phyloP scores from a whole-genome alignment of 1,284 basidiomycete genomes.

The Pascua guehoae region DNA sequence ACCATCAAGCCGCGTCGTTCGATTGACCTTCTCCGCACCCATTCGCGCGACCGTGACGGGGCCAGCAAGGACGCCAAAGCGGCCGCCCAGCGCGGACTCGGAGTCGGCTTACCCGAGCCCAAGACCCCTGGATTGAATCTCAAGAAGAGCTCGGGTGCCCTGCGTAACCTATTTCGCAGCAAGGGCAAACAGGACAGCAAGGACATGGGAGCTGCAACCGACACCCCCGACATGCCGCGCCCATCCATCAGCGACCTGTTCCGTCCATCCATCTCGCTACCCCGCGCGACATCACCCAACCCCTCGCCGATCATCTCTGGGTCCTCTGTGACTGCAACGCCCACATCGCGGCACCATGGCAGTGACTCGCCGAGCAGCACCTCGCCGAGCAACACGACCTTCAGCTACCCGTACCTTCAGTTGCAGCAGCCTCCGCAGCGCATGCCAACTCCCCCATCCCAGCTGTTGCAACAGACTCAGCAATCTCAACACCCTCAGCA shows the following conservation, averaged over 20 bases:
- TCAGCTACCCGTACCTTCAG: too few relatives aligned
- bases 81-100: constrained; percentile 24
- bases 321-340: too few relatives aligned
- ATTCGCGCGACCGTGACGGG: constrained; percentile 14
- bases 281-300: background rate
- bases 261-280: constrained; percentile 3
- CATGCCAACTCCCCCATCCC: background rate
- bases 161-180: constrained; percentile 46
- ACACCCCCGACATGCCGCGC: constrained; percentile 21
- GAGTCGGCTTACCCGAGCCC: constrained; percentile 19
- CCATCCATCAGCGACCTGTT: constrained; percentile 7
- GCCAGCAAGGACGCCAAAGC: constrained; percentile 32
- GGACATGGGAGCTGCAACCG: constrained; percentile 47
- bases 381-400: background rate
- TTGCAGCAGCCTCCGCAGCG: too few relatives aligned
- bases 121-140: constrained; percentile 33
- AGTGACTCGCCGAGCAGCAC: background rate
- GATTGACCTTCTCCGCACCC: constrained; percentile 21
- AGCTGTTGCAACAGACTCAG: background rate
- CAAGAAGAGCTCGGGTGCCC: constrained; percentile 46
- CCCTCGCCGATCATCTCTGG: too few relatives aligned
- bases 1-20: constrained; percentile 21
- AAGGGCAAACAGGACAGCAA: constrained; percentile 51
- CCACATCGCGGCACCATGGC: too few relatives aligned
- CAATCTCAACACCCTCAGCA: background rate